Evolutionary conservation across 352 stramenopile species (phyloP).

Genomic region (Pilasporangium apinafurcum): DNA sequence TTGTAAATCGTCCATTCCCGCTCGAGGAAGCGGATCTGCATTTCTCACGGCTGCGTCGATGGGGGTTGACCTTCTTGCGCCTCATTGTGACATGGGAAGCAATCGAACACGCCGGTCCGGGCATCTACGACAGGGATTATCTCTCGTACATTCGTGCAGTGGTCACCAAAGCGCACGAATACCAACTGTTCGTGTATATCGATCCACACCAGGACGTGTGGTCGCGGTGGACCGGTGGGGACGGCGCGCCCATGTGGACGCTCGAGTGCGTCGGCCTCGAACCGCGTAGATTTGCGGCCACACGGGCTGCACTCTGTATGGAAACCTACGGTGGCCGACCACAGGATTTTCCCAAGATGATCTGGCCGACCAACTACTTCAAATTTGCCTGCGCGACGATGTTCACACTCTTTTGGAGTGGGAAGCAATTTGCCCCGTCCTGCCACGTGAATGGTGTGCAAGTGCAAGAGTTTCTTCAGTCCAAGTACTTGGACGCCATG

Average conservation of each 20-base stretch:
- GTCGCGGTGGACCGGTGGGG: constrained; percentile 86
- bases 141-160: constrained; percentile 66
- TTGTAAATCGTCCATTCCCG: constrained; percentile 82
- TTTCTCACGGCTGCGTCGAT: constrained; percentile 70
- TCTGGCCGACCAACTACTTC: constrained; percentile 91
- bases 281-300: constrained; percentile 60
- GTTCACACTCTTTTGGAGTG: constrained; percentile 90
- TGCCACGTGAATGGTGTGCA: constrained; percentile 66
- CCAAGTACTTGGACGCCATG: constrained; percentile 80
- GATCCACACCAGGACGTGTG: constrained; percentile 91
- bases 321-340: constrained; percentile 39
- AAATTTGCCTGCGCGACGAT: constrained; percentile 88
- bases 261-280: constrained; percentile 75
- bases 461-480: constrained; percentile 86
- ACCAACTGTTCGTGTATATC: constrained; percentile 83
- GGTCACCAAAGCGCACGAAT: constrained; percentile 46
- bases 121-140: constrained; percentile 83
- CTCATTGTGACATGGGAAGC: constrained; percentile 90
- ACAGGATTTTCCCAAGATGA: constrained; percentile 81
- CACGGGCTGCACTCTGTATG: constrained; percentile 69
- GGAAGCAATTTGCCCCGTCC: constrained; percentile 54
- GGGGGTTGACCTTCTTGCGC: constrained; percentile 79
- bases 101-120: constrained; percentile 81
- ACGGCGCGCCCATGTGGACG: constrained; percentile 88
- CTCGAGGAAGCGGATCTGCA: constrained; percentile 72